Evolutionary conservation across 768 basidiomycete genomes (phyloP).

Genomic region (Leccinellum albellum): DNA sequence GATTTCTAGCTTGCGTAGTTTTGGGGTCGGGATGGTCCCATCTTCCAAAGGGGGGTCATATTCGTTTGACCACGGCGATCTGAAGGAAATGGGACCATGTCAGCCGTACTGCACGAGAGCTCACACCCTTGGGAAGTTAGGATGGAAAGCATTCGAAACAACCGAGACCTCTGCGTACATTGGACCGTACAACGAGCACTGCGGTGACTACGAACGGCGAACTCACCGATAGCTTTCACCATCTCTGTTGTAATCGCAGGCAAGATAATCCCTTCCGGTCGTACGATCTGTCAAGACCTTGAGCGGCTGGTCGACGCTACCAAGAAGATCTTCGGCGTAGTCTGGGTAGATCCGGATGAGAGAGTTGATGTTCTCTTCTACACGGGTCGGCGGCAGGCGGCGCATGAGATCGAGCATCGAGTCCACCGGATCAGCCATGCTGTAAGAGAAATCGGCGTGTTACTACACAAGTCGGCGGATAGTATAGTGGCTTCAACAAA

Average conservation of each 20-base stretch:
- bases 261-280: conserved; percentile 85
- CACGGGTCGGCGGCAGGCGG: conserved; percentile 86
- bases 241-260: conserved; percentile 91
- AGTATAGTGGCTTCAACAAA: neutral
- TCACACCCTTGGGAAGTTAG: neutral
- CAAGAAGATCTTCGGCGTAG: conserved; percentile 90
- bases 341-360: conserved; percentile 86
- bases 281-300: conserved; percentile 74
- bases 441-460: conserved; percentile 8
- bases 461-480: neutral
- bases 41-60: conserved; percentile 90
- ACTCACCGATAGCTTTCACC: conserved; percentile 79
- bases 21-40: conserved; percentile 79
- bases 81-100: conserved; percentile 30
- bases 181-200: neutral
- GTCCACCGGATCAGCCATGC: conserved; percentile 77
- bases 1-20: conserved; percentile 87
- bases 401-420: conserved; percentile 96
- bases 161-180: neutral
- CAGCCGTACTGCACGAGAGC: conserved; percentile 4
- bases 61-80: conserved; percentile 98
- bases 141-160: neutral
- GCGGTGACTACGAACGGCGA: neutral
- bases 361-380: conserved; percentile 81
- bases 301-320: conserved; percentile 93